phyloP scores from a whole-genome alignment of 202 grass and related monocot genomes.

The Cymbopogon flexuosus region DNA sequence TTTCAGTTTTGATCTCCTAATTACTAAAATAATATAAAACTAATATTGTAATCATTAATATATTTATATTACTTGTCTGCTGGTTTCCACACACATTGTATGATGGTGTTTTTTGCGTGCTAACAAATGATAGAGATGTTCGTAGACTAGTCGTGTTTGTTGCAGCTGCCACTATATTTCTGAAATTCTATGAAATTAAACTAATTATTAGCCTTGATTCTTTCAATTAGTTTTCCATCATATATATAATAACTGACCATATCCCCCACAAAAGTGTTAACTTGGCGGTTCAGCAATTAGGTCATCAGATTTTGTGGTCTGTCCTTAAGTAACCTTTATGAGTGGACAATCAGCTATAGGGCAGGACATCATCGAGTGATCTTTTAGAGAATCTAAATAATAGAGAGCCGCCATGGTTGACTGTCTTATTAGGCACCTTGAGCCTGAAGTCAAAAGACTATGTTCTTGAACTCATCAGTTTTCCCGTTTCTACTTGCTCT shows the following conservation, averaged over 20 bases:
- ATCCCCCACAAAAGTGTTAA: neutral
- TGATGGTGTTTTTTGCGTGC: neutral
- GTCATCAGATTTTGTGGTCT: neutral
- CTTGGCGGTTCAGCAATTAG: neutral
- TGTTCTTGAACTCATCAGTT: neutral
- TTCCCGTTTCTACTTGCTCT: no score
- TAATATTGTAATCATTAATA: no score
- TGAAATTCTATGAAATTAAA: neutral
- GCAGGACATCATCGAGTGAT: neutral
- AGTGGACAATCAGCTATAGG: neutral
- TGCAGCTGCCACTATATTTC: neutral
- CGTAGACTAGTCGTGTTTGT: neutral
- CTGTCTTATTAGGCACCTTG: neutral
- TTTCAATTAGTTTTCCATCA: neutral
- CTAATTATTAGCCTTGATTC: neutral
- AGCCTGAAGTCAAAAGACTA: neutral
- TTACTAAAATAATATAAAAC: neutral
- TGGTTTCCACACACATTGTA: no score
- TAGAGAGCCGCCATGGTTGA: constrained; percentile 11
- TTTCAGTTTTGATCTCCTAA: neutral
- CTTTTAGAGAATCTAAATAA: neutral
- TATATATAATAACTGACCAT: neutral
- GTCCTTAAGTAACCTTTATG: neutral
- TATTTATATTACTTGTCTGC: no score
- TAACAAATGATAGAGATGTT: neutral